A percentile compares a stretch with the other conserved stretches of the same genome.
Conservation (phyloP, 208 protist genomes). For the Trypanosomatidae sp. region DNA sequence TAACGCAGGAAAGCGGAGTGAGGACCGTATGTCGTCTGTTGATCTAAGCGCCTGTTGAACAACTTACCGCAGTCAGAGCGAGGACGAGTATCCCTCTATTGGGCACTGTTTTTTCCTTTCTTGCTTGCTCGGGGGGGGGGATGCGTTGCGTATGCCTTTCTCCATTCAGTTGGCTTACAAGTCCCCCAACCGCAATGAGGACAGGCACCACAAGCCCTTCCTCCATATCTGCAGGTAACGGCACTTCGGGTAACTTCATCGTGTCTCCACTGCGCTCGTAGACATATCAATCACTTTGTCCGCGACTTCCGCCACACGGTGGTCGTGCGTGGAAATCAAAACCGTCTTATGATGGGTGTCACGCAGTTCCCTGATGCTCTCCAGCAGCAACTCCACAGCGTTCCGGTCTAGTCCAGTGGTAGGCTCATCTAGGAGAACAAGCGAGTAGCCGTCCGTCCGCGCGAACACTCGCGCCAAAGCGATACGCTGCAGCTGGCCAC, state of each 20-base stretch:
- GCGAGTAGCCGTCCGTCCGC: constrained; percentile 33
- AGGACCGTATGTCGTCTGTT: not conserved
- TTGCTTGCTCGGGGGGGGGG: too few relatives aligned
- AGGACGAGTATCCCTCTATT: not conserved
- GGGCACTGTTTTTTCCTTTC: not conserved
- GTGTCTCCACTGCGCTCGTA: not conserved
- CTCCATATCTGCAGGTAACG: not conserved
- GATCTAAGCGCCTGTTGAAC: not conserved
- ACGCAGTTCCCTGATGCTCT: constrained; percentile 51
- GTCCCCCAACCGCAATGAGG: not conserved
- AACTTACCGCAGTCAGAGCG: not conserved
- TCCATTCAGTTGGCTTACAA: not conserved
- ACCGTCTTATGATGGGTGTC: constrained; percentile 70
- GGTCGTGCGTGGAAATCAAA: constrained; percentile 74
- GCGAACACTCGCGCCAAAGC: constrained; percentile 74
- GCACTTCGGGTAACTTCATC: not conserved
- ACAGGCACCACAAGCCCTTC: not conserved
- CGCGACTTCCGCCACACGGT: constrained; percentile 50
- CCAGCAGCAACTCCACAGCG: constrained; percentile 47
- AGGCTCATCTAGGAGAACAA: constrained; percentile 79
- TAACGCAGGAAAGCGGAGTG: not conserved
- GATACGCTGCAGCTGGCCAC: constrained; percentile 80
- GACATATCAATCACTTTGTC: constrained; percentile 57
- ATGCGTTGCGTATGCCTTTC: not conserved
- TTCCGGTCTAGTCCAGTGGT: constrained; percentile 66